These are phyloP conservation scores for Candida stauntonica DNA, from an alignment of 805 yeast species.

Conservation along the genomic window DNA sequence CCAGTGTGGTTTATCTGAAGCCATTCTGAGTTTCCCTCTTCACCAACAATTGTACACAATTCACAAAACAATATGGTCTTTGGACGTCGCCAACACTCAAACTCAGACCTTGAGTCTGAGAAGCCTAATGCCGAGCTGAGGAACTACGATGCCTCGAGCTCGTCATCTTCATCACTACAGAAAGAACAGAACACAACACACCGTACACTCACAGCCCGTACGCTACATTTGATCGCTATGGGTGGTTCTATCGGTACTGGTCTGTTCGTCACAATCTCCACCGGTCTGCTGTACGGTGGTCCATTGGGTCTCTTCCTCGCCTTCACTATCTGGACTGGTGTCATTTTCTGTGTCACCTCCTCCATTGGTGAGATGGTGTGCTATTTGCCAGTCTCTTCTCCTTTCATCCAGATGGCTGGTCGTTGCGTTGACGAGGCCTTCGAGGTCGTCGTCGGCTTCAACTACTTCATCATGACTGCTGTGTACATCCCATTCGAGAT, in stretches of 20 bases:
- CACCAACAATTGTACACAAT: too few relatives aligned
- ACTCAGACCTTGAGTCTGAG: conserved; percentile 4
- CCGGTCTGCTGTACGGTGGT: conserved; percentile 51
- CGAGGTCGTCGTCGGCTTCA: conserved; percentile 67
- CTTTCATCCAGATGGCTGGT: conserved; percentile 51
- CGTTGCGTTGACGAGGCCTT: conserved; percentile 62
- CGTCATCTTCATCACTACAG: conserved; percentile 3
- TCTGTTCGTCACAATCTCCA: conserved; percentile 54
- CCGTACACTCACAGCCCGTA: conserved; percentile 43
- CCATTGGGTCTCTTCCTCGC: conserved; percentile 52
- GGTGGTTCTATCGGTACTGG: conserved; percentile 69
- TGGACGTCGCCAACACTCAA: not conserved
- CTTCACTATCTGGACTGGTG: conserved; percentile 47
- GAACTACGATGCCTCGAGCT: not conserved
- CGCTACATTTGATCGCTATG: conserved; percentile 60
- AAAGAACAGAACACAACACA: conserved; percentile 14
- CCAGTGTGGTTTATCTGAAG: too few relatives aligned
- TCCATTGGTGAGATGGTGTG: conserved; percentile 59
- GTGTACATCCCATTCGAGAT: conserved; percentile 60
- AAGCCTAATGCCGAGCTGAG: conserved; percentile 1
- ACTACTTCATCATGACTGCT: conserved; percentile 52
- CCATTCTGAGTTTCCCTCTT: too few relatives aligned
- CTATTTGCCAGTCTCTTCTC: conserved; percentile 55
- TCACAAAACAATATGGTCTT: too few relatives aligned
- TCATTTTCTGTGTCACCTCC: conserved; percentile 47